A percentile compares a stretch with the other conserved stretches of the same genome.
These are phyloP conservation scores for Paramecium pentaurelia DNA, from an alignment of 73 alveolate species.

Conservation along the genomic window DNA sequence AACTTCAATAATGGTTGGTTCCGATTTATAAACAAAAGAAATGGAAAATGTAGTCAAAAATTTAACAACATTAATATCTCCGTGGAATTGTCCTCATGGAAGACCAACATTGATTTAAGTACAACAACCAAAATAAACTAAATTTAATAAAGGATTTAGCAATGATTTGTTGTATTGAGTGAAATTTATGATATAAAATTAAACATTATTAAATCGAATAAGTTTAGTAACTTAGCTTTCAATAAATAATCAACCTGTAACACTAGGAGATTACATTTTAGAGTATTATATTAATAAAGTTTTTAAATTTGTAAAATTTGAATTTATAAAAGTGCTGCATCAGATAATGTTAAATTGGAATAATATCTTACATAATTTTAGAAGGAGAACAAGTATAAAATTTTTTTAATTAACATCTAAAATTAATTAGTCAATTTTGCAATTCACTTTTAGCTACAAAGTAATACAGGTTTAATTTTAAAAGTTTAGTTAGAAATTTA, in stretches of 20 bases:
- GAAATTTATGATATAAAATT: background rate
- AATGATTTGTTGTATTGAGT: background rate
- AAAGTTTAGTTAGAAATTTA: background rate
- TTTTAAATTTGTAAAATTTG: too few relatives aligned
- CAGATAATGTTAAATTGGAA: too few relatives aligned
- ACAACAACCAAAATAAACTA: background rate
- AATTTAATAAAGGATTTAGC: background rate
- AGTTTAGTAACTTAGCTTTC: too few relatives aligned
- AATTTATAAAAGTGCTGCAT: too few relatives aligned
- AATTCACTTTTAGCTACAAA: background rate
- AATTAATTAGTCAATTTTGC: background rate
- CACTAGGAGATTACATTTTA: too few relatives aligned
- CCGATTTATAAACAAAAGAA: conserved; percentile 67
- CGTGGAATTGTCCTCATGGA: conserved; percentile 99
- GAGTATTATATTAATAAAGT: too few relatives aligned
- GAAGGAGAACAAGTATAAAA: too few relatives aligned
- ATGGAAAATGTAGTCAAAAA: conserved; percentile 88
- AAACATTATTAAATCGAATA: too few relatives aligned
- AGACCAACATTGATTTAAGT: conserved; percentile 91
- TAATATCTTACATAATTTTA: too few relatives aligned
- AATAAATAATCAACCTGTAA: too few relatives aligned
- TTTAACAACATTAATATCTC: conserved; percentile 82
- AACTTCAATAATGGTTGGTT: conserved; percentile 93
- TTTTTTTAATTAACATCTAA: too few relatives aligned
- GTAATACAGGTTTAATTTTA: background rate